These are phyloP conservation scores for Chlamydomonas reinhardtii DNA, from an alignment of 163 green algal genomes.

Conservation along the genomic window DNA sequence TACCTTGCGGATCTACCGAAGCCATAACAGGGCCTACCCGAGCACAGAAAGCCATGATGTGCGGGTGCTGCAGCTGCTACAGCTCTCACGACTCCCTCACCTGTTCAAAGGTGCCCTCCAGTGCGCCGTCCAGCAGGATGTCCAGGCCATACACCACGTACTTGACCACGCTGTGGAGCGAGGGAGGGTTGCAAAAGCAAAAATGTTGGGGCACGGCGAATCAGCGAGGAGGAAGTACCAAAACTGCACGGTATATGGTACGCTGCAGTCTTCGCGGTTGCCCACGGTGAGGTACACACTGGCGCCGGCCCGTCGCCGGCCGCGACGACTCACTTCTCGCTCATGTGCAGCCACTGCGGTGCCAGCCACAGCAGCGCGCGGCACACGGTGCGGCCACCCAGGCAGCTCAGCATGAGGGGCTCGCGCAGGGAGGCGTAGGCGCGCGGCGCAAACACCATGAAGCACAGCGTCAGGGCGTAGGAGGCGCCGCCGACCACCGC, in stretches of 20 bases:
- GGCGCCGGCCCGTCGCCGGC: too few species aligned
- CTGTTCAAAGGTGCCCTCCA: conserved; percentile 47
- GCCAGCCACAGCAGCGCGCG: not conserved
- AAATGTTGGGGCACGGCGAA: too few species aligned
- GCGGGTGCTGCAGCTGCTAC: too few species aligned
- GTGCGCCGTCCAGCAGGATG: conserved; percentile 44
- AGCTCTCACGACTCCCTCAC: too few species aligned
- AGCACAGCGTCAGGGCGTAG: not conserved
- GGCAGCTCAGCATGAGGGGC: conserved; percentile 28
- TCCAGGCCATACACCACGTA: conserved; percentile 29
- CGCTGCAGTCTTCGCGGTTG: too few species aligned
- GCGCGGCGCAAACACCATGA: conserved; percentile 12
- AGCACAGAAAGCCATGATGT: too few species aligned
- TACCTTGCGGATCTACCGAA: too few species aligned
- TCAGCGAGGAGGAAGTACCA: too few species aligned
- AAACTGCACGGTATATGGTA: too few species aligned
- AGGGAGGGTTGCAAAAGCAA: too few species aligned
- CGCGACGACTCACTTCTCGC: not conserved
- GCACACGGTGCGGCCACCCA: conserved; percentile 18
- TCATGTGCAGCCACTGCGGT: conserved; percentile 8
- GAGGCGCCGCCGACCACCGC: not conserved
- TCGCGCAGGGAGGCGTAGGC: conserved; percentile 5
- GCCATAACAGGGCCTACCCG: too few species aligned
- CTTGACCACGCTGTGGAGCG: conserved; percentile 13
- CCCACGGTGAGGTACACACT: too few species aligned